Evolutionary conservation across 257 asterid genomes (phyloP).

Genomic region (Ophiorrhiza pumila): DNA sequence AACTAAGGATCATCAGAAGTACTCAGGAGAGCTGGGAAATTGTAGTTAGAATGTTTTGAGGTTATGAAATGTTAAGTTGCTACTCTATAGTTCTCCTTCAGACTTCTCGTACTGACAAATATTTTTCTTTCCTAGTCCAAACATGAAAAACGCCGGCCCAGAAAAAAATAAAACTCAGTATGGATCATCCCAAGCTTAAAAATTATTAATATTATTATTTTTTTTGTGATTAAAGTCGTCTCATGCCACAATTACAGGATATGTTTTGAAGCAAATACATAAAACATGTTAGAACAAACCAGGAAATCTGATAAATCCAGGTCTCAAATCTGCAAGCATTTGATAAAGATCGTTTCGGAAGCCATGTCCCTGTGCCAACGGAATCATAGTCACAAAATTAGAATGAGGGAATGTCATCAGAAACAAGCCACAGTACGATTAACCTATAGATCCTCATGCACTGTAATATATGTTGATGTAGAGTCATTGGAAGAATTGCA

Average conservation of each 20-base stretch:
- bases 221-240: neutral
- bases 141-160: neutral
- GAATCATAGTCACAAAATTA: conserved; percentile 1
- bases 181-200: conserved; percentile 2
- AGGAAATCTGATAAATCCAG: conserved; percentile 91
- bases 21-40: neutral
- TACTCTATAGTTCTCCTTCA: too few species aligned
- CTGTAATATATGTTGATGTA: neutral
- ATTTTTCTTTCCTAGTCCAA: neutral
- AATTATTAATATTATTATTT: neutral
- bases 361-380: conserved; percentile 75
- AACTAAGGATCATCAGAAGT: neutral
- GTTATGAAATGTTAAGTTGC: too few species aligned
- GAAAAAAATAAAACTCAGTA: neutral
- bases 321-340: conserved; percentile 60
- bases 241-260: neutral
- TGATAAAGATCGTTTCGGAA: conserved; percentile 81
- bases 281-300: conserved; percentile 32
- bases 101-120: neutral
- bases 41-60: neutral
- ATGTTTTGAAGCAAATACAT: neutral
- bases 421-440: neutral
- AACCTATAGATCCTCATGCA: neutral
- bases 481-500: neutral
- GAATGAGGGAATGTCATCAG: neutral